Evolutionary conservation across 805 yeast genomes (phyloP).

Genomic region (Sugiyamaella boreocaroliniensis): DNA sequence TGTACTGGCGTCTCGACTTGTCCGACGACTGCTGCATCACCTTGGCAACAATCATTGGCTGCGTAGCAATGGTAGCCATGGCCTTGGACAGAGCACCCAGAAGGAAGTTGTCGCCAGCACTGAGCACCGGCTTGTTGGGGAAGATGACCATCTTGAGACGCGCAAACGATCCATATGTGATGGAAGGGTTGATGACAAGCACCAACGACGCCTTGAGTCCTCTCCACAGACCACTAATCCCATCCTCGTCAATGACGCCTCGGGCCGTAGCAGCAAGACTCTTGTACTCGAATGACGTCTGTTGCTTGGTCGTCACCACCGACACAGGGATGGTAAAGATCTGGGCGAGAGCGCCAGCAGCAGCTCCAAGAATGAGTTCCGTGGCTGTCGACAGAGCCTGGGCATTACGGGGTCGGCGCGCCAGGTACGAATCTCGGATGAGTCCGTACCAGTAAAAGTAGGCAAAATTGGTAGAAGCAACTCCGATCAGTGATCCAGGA

Average conservation of each 20-base stretch:
- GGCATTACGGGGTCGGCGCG: slow-evolving; percentile 10
- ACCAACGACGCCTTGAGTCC: slow-evolving; percentile 77
- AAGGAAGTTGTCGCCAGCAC: slow-evolving; percentile 58
- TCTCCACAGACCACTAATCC: slow-evolving; percentile 69
- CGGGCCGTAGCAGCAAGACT: slow-evolving; percentile 39
- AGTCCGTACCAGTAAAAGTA: slow-evolving; percentile 85
- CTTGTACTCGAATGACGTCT: slow-evolving; percentile 24
- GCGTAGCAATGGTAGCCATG: slow-evolving; percentile 72
- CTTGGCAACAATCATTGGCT: slow-evolving; percentile 79
- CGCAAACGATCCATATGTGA: slow-evolving; percentile 77
- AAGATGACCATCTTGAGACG: slow-evolving; percentile 51
- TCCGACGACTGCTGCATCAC: slow-evolving; percentile 60
- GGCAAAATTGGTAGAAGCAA: slow-evolving; percentile 72
- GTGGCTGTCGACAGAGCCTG: slow-evolving; percentile 45
- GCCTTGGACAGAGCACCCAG: slow-evolving; percentile 78
- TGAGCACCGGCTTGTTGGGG: slow-evolving; percentile 36
- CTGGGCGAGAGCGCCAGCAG: slow-evolving; percentile 79
- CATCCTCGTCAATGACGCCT: slow-evolving; percentile 55
- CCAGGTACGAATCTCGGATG: slow-evolving; percentile 51
- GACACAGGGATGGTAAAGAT: slow-evolving; percentile 74
- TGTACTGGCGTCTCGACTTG: slow-evolving; percentile 35
- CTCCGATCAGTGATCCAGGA: slow-evolving; percentile 57
- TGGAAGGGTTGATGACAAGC: slow-evolving; percentile 75
- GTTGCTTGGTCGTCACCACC: slow-evolving; percentile 61
- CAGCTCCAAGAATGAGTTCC: slow-evolving; percentile 68